Percentiles rank a stretch among this genome's conserved stretches.
Conservation (phyloP, 2,329 filamentous ascomycete genomes). For the Sporothrix inflata region DNA sequence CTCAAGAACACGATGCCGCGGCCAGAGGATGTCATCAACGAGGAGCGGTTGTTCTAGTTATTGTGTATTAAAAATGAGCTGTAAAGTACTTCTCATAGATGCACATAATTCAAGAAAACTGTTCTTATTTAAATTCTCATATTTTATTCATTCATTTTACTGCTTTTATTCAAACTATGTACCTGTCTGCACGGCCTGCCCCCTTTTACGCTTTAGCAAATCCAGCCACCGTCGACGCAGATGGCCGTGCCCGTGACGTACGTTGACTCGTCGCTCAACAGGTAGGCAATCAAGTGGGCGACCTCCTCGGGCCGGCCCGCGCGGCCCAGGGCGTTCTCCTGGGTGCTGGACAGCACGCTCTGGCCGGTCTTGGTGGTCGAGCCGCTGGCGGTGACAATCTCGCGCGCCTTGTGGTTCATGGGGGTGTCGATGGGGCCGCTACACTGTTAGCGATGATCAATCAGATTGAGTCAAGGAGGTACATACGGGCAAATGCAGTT, state of each 20-base stretch:
- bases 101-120: neutral
- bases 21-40: conserved; percentile 35
- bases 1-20: conserved; percentile 36
- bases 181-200: neutral
- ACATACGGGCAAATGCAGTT: conserved; percentile 39
- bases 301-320: conserved; percentile 31
- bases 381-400: conserved; percentile 26
- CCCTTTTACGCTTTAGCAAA: conserved; percentile 27
- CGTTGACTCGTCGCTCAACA: conserved; percentile 34
- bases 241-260: conserved; percentile 33
- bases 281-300: conserved; percentile 29
- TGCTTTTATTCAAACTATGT: neutral
- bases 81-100: neutral
- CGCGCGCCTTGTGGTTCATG: conserved; percentile 25
- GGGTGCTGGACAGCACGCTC: conserved; percentile 24
- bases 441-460: neutral
- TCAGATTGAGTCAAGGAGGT: too few relatives aligned
- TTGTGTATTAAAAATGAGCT: neutral
- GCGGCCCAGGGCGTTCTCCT: conserved; percentile 29
- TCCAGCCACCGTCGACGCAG: conserved; percentile 30
- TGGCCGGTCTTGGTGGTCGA: neutral
- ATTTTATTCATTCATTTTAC: neutral
- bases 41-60: conserved; percentile 29
- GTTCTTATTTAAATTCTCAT: neutral
- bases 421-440: conserved; percentile 28